These are phyloP conservation scores for Puccinia horiana DNA, from an alignment of 1,284 basidiomycete genomes.

Conservation along the genomic window DNA sequence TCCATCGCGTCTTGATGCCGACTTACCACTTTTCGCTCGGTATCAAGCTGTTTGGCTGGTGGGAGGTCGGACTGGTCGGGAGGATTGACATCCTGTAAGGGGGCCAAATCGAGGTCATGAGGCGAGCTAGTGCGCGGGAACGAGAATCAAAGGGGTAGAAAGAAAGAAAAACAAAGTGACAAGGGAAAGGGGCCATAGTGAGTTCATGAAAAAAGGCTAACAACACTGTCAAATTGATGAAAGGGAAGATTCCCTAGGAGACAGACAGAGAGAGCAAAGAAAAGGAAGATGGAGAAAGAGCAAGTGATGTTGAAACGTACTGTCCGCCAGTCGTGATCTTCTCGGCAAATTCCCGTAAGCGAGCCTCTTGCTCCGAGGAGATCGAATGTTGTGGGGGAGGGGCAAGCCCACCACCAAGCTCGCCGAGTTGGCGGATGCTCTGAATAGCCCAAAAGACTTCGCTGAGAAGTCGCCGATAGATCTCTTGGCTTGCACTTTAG, in stretches of 20 bases:
- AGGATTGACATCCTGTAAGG: neutral
- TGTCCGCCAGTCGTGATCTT: slow-evolving; percentile 22
- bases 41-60: neutral
- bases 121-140: neutral
- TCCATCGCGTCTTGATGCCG: slow-evolving; percentile 29
- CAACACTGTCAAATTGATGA: neutral
- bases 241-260: neutral
- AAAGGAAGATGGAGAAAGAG: neutral
- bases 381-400: neutral
- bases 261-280: neutral
- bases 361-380: slow-evolving; percentile 26
- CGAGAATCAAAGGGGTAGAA: neutral
- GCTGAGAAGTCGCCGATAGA: slow-evolving; percentile 28
- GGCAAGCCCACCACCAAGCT: slow-evolving; percentile 29
- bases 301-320: neutral
- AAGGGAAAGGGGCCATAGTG: neutral
- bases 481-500: slow-evolving; percentile 17
- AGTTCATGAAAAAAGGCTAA: neutral
- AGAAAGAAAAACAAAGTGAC: neutral
- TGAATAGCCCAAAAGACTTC: slow-evolving; percentile 44
- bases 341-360: slow-evolving; percentile 30
- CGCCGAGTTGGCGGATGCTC: slow-evolving; percentile 30
- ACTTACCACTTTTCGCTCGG: neutral
- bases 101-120: slow-evolving; percentile 30
- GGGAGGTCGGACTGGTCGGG: neutral